A percentile compares a stretch with the other conserved stretches of the same genome.
These are phyloP conservation scores for Cercospora canescens DNA, from an alignment of 2,329 filamentous ascomycete species.

Conservation along the genomic window DNA sequence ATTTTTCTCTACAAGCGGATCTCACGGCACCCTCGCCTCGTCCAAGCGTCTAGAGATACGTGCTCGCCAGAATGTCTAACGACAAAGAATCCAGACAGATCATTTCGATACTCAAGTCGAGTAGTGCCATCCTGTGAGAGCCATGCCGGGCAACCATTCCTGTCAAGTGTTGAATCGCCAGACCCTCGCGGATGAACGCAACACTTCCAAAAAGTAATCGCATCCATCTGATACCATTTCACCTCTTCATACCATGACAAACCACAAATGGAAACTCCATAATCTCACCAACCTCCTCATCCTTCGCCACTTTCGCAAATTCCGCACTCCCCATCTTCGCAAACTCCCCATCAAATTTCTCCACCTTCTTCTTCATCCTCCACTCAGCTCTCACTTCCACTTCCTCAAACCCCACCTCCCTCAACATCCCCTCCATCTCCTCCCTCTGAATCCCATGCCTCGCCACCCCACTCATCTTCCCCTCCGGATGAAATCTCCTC, in stretches of 20 bases:
- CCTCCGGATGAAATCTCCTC: conserved; percentile 27
- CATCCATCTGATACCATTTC: not conserved
- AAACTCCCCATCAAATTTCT: conserved; percentile 33
- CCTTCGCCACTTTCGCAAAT: conserved; percentile 20
- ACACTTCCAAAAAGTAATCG: not conserved
- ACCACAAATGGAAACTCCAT: conserved; percentile 31
- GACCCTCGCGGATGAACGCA: not conserved
- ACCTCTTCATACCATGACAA: conserved; percentile 24
- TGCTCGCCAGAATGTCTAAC: not conserved
- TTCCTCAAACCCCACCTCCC: conserved; percentile 24
- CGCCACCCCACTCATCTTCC: conserved; percentile 29
- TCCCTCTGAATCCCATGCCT: conserved; percentile 28
- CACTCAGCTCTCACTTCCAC: conserved; percentile 26
- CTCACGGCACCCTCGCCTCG: no score
- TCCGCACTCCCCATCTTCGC: conserved; percentile 24
- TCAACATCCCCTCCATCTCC: conserved; percentile 24
- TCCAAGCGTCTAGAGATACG: not conserved
- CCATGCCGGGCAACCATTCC: not conserved
- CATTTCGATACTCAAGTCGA: not conserved
- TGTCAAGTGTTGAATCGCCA: not conserved
- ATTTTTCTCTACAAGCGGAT: no score
- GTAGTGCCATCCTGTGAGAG: not conserved
- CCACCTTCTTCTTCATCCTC: conserved; percentile 31
- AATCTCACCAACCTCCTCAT: conserved; percentile 19
- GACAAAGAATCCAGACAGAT: not conserved